These are phyloP conservation scores for Aureobasidium melanogenum DNA, from an alignment of 2,329 filamentous ascomycete genomes.

Conservation along the genomic window DNA sequence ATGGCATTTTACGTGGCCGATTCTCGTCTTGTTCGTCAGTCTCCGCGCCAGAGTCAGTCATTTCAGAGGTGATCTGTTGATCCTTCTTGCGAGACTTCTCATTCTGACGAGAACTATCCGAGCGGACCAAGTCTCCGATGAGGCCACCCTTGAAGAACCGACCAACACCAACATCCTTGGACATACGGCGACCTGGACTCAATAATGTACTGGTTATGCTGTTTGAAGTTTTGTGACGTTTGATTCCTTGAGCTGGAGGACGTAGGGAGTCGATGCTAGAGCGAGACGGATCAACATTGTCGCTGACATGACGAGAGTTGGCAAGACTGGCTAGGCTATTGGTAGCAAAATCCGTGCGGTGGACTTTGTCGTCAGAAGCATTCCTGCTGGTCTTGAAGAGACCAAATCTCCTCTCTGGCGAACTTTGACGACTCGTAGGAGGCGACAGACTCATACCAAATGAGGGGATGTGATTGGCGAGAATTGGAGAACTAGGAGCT, in stretches of 20 bases:
- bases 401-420: slow-evolving; percentile 30
- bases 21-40: slow-evolving; percentile 39
- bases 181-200: slow-evolving; percentile 17
- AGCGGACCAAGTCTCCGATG: slow-evolving; percentile 64
- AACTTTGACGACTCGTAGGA: slow-evolving; percentile 24
- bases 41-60: slow-evolving; percentile 30
- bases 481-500: slow-evolving; percentile 29
- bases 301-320: slow-evolving; percentile 24
- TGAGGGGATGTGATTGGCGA: slow-evolving; percentile 24
- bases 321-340: background rate
- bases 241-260: slow-evolving; percentile 17
- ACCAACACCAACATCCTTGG: slow-evolving; percentile 42
- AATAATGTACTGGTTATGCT: slow-evolving; percentile 33
- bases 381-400: slow-evolving; percentile 33
- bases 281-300: slow-evolving; percentile 24
- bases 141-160: slow-evolving; percentile 71
- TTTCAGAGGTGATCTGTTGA: slow-evolving; percentile 19
- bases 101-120: slow-evolving; percentile 53
- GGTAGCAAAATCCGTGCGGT: slow-evolving; percentile 24
- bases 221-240: slow-evolving; percentile 31
- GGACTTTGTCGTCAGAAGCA: slow-evolving; percentile 20
- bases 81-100: slow-evolving; percentile 54
- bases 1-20: slow-evolving; percentile 10
- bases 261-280: slow-evolving; percentile 30
- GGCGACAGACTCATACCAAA: slow-evolving; percentile 29